A percentile compares a stretch with the other conserved stretches of the same genome.
Conservation (phyloP, 2,329 filamentous ascomycete genomes). For the Nectriaceae sp. region DNA sequence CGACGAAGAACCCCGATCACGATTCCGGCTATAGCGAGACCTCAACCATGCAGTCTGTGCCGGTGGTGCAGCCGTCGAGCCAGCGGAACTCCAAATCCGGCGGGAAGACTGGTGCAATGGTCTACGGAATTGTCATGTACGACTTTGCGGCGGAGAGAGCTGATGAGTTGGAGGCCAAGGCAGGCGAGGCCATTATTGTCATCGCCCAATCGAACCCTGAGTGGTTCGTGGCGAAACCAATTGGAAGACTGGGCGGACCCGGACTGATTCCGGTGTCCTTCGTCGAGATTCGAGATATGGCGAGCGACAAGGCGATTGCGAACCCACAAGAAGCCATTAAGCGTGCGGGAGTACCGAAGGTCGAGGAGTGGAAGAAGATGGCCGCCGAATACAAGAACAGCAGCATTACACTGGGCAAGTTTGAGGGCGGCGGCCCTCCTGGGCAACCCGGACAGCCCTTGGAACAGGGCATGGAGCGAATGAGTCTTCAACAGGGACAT, state of each 20-base stretch:
- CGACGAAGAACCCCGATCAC: conserved; percentile 69
- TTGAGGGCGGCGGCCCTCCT: conserved; percentile 58
- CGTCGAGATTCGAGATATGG: conserved; percentile 94
- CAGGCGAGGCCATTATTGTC: conserved; percentile 95
- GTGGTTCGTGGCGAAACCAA: conserved; percentile 99
- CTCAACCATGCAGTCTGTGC: conserved; percentile 30
- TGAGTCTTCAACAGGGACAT: conserved; percentile 61
- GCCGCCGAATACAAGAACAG: conserved; percentile 99
- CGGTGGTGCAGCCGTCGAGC: conserved; percentile 30
- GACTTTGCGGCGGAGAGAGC: conserved; percentile 93
- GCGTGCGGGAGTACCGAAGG: conserved; percentile 86
- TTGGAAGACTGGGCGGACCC: conserved; percentile 91
- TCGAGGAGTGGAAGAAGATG: conserved; percentile 99
- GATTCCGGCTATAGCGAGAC: conserved; percentile 77
- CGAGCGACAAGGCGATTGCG: conserved; percentile 76
- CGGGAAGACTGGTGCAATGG: conserved; percentile 73
- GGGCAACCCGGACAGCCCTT: conserved; percentile 49
- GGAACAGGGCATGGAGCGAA: conserved; percentile 72
- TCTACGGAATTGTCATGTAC: conserved; percentile 96
- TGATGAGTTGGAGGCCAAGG: conserved; percentile 95
- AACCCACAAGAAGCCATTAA: conserved; percentile 85
- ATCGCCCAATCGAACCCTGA: conserved; percentile 98
- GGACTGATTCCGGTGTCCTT: conserved; percentile 96
- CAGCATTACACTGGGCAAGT: conserved; percentile 93
- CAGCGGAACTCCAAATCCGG: conserved; percentile 54